Percentiles rank a stretch among this genome's conserved stretches.
Conservation (phyloP, 1,139 yeast genomes). For the Pichia sp. region DNA sequence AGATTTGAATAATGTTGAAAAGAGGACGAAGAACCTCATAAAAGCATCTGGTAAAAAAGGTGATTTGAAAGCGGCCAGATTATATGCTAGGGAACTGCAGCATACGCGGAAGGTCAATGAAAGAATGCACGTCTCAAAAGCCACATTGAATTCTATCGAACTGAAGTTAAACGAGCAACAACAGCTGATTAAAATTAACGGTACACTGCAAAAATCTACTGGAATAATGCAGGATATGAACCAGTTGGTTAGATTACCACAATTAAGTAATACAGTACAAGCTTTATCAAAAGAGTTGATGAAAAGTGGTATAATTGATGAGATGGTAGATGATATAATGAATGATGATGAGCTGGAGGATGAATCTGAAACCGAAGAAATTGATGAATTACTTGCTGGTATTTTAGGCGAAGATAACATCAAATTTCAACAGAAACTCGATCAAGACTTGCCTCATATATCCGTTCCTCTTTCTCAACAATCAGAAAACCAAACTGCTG, state of each 20-base stretch:
- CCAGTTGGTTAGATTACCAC: slow-evolving; percentile 68
- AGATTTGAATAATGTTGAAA: slow-evolving; percentile 54
- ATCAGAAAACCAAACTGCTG: background rate
- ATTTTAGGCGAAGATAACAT: slow-evolving; percentile 25
- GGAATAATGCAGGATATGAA: slow-evolving; percentile 87
- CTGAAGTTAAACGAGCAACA: slow-evolving; percentile 92
- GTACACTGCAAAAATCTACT: slow-evolving; percentile 73
- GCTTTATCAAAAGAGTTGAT: slow-evolving; percentile 81
- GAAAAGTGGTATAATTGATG: slow-evolving; percentile 88
- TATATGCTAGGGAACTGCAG: slow-evolving; percentile 78
- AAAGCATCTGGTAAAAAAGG: slow-evolving; percentile 70
- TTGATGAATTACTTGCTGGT: slow-evolving; percentile 45
- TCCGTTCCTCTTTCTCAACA: background rate
- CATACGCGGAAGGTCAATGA: slow-evolving; percentile 67
- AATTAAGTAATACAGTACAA: slow-evolving; percentile 75
- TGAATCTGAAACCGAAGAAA: slow-evolving; percentile 56
- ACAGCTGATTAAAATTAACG: slow-evolving; percentile 75
- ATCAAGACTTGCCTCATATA: background rate
- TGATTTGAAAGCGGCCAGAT: slow-evolving; percentile 64
- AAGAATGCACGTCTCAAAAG: slow-evolving; percentile 70
- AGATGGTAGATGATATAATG: slow-evolving; percentile 89
- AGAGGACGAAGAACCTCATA: slow-evolving; percentile 70
- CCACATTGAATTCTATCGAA: slow-evolving; percentile 77
- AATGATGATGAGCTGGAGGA: slow-evolving; percentile 67
- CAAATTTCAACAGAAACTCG: background rate